phyloP scores from a whole-genome alignment of 225 moss, liverwort and hornwort genomes.

The Climacium dendroides region DNA sequence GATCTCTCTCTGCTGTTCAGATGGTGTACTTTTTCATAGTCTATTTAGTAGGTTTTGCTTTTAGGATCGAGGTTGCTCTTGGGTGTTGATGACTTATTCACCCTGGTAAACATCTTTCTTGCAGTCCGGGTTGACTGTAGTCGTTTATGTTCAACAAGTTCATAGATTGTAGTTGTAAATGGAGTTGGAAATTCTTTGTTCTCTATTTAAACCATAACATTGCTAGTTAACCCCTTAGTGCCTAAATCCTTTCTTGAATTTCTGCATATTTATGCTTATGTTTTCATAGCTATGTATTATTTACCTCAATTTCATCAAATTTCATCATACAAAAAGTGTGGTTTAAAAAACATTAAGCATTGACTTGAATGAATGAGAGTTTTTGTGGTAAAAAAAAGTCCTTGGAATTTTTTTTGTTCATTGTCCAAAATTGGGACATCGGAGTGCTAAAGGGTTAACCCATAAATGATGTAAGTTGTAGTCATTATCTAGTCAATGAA shows the following conservation, averaged over 20 bases:
- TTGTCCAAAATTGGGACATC: fast-evolving
- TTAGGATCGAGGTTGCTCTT: background rate
- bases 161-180: background rate
- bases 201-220: background rate
- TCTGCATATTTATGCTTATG: background rate
- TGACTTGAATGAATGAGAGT: background rate
- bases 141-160: background rate
- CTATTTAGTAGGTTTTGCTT: too few relatives aligned
- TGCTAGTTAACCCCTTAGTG: background rate
- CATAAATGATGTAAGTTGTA: too few relatives aligned
- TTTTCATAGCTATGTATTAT: background rate
- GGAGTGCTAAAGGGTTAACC: fast-evolving
- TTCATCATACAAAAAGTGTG: background rate
- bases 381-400: fast-evolving
- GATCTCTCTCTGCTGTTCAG: background rate
- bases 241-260: background rate
- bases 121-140: background rate
- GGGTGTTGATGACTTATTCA: background rate
- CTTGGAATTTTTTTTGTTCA: fast-evolving
- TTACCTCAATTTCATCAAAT: background rate
- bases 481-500: too few relatives aligned
- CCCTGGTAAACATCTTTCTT: background rate
- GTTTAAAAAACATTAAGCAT: background rate
- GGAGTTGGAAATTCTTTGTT: background rate
- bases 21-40: background rate